phyloP scores from a whole-genome alignment of 495 filamentous ascomycete species.

The Haplographium delicatum region DNA sequence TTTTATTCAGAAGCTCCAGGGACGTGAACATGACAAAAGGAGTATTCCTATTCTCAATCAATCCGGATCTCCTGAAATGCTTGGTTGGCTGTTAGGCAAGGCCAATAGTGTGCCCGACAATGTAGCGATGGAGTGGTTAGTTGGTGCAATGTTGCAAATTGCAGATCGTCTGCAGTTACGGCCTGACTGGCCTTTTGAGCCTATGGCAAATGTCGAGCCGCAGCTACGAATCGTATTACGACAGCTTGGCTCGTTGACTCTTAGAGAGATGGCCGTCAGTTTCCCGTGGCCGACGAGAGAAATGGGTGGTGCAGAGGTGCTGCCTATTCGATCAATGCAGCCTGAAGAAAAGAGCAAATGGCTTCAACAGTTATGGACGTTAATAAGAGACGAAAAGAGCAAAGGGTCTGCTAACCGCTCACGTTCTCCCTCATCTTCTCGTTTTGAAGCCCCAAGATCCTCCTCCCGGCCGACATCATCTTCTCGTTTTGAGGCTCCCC shows the following conservation, averaged over 20 bases:
- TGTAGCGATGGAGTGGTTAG: conserved; percentile 4
- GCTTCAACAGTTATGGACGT: not conserved
- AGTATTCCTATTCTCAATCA: conserved; percentile 6
- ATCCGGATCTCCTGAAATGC: conserved; percentile 3
- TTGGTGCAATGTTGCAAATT: conserved; percentile 4
- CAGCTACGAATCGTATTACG: conserved; percentile 5
- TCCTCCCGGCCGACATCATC: not conserved
- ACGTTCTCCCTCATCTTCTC: conserved; percentile 1
- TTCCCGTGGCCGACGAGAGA: conserved; percentile 5
- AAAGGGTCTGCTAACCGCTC: not conserved
- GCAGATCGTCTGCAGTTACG: conserved; percentile 4
- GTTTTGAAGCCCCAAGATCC: conserved; percentile 1
- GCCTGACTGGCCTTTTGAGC: not conserved
- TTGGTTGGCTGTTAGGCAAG: conserved; percentile 3
- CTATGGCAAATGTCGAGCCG: conserved; percentile 1
- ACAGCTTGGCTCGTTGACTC: not conserved
- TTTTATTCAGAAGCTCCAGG: conserved; percentile 2
- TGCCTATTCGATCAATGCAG: conserved; percentile 5
- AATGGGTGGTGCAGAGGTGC: conserved; percentile 8
- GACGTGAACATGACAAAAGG: conserved; percentile 4
- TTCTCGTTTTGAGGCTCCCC: not conserved
- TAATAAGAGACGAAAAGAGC: not conserved
- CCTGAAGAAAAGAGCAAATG: conserved; percentile 6
- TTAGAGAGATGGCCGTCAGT: conserved; percentile 6
- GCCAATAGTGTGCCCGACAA: conserved; percentile 5